A percentile compares a stretch with the other conserved stretches of the same genome.
Evolutionary conservation across 108 stramenopile species (phyloP).

Genomic region (Cyclotella kingstonii): DNA sequence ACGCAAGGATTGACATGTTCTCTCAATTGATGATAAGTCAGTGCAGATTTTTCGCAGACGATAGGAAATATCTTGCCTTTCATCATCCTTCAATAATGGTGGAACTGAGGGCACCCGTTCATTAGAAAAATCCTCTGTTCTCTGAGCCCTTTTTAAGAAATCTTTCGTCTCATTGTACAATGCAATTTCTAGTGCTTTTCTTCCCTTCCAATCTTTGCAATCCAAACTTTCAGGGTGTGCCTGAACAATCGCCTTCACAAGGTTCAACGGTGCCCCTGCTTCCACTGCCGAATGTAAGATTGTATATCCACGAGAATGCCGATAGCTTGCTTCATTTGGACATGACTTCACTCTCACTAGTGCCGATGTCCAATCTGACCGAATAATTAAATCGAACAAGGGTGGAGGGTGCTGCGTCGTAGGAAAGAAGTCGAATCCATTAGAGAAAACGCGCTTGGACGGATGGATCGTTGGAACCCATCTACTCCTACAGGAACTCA

Average conservation of each 20-base stretch:
- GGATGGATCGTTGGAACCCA: not conserved
- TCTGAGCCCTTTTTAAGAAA: constrained; percentile 1
- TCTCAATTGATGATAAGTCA: constrained; percentile 2
- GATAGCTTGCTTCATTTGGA: constrained; percentile 21
- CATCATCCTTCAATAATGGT: not conserved
- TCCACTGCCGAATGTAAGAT: constrained; percentile 18
- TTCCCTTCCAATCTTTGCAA: constrained; percentile 28
- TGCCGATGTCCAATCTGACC: constrained; percentile 12
- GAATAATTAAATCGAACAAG: constrained; percentile 25
- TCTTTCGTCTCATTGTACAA: constrained; percentile 12
- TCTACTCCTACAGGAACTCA: no score
- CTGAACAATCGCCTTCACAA: constrained; percentile 20
- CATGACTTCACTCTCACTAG: constrained; percentile 8
- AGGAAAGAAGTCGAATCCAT: not conserved
- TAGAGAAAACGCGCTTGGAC: not conserved
- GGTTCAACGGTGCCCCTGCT: constrained; percentile 12
- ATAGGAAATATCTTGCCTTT: not conserved
- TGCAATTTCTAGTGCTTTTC: constrained; percentile 12
- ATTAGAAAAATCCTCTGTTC: not conserved
- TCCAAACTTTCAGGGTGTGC: constrained; percentile 16
- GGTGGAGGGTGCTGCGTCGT: constrained; percentile 14
- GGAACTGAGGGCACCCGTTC: not conserved
- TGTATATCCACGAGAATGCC: constrained; percentile 23
- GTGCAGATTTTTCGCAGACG: constrained; percentile 13
- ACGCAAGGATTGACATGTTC: not conserved